Evolutionary conservation across 306 rosid species (phyloP), one percentile per base, ranked within the genome.

Genomic region (Begonia fuchsioides): DNA sequence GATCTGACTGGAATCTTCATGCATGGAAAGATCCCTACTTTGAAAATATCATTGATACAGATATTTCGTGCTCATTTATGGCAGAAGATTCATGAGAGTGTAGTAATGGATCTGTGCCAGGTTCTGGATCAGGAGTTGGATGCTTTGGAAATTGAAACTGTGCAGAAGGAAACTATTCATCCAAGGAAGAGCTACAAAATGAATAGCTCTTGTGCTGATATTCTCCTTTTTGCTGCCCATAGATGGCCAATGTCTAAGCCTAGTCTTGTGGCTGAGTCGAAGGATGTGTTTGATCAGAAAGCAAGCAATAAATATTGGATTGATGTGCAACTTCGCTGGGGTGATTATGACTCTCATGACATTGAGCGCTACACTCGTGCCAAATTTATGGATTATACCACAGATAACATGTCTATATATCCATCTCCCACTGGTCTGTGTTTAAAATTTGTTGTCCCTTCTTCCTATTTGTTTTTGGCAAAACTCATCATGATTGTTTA

Each of bases 211-310:
- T 92, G 98, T 77, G 98, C 96, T 8, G 98, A 92, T 44, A 19
- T 92, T 56, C 94, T 92, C 66, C 94, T 92, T 59, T 92, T 92
- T 66, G 98, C 98, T 55, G 98, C 98, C 32, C 98, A 92, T 69
- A 80, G 94, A 57, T 92, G 98, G 98, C 94, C 94, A 17, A 92
- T 92, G 98, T 92, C 96, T 38, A 92, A 92, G 73, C 98, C 98
- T 60, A 92, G 98, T 68, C 86, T 92, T 26, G 98, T 92, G 6
- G 98, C 98, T 2, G 98, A 92, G 70, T 80, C 95, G 54, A 92
- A 92, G 75, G 98, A 92, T 72, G 93, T 92, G 60, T 92, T 85
- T 68, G 98, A 92, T 69, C 98, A 92, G 69, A 92, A 92, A 71
- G 93, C 93, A 49, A 92, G 96, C 73, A 92, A 92, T 47, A 92